Base-by-base conservation (phyloP, 805 yeast species). In the Saturnispora zaruensis region DNA sequence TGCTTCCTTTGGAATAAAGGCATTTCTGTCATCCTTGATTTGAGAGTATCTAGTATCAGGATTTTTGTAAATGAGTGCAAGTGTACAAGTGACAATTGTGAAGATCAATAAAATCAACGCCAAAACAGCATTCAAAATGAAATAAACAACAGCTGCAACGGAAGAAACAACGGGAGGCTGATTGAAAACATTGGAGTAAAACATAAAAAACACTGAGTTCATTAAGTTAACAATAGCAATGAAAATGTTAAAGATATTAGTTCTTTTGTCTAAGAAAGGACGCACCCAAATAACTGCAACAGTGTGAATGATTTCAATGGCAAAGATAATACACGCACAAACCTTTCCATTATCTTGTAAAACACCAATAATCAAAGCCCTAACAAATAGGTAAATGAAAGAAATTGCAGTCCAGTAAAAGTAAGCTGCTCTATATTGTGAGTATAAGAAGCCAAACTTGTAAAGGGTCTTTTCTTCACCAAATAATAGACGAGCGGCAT, bases 31-130 rank as follows among this genome's bases (percentile, higher is more conserved):
- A 66, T 93, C 99, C 59, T 84, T 85, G 84, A 91, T 85, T 54
- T 96, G 98, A 70, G 88, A 91, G 71, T 93, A 93, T 59, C 96
- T 78, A 8, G 91, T 80, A 67, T 93, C 99, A 48, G 99, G 98
- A 66, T 93, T 89, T 73, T 85, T 88, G 66, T 85, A 83, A 30
- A 90, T 57, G 59, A 93, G 67, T 0, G 96, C 96, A 67, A 88
- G 71, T 5, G 82, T 72, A 70, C 98, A 90, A 1, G 96, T 86
- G 36, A 89, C 79, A 58, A 93, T 81, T 43, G 96, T 89, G 74
- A 90, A 83, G 45, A 93, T 71, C 63, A 93, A 70, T 60, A 91
- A 75, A 59, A 87, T 76, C 56, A 87, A 73, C 3, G 97, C 91
- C 67, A 88, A 85, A 0, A 80, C 82, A 0, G 99, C 99, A 66